Evolutionary conservation across 2,329 filamentous ascomycete genomes (phyloP), one percentile per base, ranked within the genome.

Genomic region (Colletotrichum sp.): DNA sequence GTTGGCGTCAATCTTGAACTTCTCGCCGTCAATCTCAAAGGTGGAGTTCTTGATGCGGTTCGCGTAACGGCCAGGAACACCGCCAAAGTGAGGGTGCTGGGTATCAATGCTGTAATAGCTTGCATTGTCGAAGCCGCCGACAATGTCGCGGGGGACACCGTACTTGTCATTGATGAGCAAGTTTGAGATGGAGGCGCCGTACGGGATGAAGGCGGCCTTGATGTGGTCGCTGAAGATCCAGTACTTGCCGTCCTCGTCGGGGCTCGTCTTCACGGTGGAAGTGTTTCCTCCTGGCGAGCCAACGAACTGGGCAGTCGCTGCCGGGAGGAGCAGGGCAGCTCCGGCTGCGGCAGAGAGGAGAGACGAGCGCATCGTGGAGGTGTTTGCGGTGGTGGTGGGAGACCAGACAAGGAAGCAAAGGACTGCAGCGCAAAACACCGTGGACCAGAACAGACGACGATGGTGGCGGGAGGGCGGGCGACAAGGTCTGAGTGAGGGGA

Each of bases 11-110:
- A 94, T 85, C 76, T 93, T 84, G 83, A 91, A 95, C 5, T 83
- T 86, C 70, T 85, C 84, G 68, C 92, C 93, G 79, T 95, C 93
- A 73, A 95, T 91, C 75, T 86, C 88, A 81, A 95, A 95, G 8
- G 90, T 93, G 83, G 91, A 93, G 87, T 96, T 95, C 88, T 92
- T 92, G 87, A 96, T 96, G 78, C 94, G 92, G 84, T 96, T 96
- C 75, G 94, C 94, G 82, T 96, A 96, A 71, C 94, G 92, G 63
- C 94, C 94, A 1, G 93, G 93, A 1, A 96, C 92, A 80, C 92
- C 88, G 75, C 93, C 94, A 78, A 94, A 92, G 87, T 95, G 93
- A 67, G 91, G 92, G 83, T 96, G 94, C 76, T 90, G 86, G 75
- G 84, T 84, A 83, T 95, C 93, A 65, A 91, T 83, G 75, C 84